These are phyloP conservation scores for Talaromyces ruber DNA, from an alignment of 495 filamentous ascomycete genomes.

Conservation along the genomic window DNA sequence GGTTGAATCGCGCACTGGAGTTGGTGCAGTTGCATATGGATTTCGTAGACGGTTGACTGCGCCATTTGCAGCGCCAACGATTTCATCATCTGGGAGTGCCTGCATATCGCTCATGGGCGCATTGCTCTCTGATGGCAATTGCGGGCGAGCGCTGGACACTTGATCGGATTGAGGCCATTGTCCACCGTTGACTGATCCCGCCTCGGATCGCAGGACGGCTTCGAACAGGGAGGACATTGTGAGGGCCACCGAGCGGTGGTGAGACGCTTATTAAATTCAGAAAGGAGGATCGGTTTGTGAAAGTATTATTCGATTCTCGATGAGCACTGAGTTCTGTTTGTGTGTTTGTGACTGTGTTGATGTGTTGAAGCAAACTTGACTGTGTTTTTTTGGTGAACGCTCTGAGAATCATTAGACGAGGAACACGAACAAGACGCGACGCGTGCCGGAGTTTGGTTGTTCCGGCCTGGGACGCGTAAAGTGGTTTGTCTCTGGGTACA, in stretches of 20 bases:
- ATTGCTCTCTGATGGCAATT: conserved; percentile 43
- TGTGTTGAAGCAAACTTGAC: not conserved
- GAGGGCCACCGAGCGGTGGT: conserved; percentile 17
- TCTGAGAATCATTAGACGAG: not conserved
- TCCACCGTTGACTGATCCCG: conserved; percentile 31
- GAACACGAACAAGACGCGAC: conserved; percentile 25
- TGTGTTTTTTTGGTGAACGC: not conserved
- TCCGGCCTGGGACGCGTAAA: conserved; percentile 26
- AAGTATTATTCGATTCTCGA: not conserved
- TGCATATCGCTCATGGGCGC: conserved; percentile 46
- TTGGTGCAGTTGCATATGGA: conserved; percentile 56
- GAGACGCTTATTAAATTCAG: not conserved
- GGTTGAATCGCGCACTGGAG: conserved; percentile 77
- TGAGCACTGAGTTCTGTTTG: too few relatives aligned
- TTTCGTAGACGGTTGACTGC: conserved; percentile 51
- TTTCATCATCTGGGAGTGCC: conserved; percentile 52
- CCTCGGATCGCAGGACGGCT: conserved; percentile 42
- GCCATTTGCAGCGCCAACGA: conserved; percentile 44
- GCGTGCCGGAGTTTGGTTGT: conserved; percentile 20
- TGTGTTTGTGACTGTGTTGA: not conserved
- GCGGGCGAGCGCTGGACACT: conserved; percentile 34
- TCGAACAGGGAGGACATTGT: conserved; percentile 46
- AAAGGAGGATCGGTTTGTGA: not conserved
- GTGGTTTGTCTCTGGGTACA: conserved; percentile 20
- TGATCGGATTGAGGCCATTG: conserved; percentile 30